Evolutionary conservation across 2,329 filamentous ascomycete species (phyloP).

Genomic region (Cryphonectria carpinicola): DNA sequence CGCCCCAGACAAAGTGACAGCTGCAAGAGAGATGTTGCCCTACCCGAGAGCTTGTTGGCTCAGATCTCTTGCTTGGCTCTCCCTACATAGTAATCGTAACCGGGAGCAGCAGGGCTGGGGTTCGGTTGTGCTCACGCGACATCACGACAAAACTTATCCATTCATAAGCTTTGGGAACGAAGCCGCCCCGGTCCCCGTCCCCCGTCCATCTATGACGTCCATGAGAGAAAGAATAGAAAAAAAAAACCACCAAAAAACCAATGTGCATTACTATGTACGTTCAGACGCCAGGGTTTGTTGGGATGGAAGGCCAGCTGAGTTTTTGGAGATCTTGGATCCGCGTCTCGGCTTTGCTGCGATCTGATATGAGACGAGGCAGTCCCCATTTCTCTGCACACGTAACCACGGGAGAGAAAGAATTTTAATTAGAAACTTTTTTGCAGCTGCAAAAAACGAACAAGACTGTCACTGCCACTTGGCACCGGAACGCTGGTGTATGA

Average conservation of each 20-base stretch:
- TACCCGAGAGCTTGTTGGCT: not conserved
- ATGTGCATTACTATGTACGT: not conserved
- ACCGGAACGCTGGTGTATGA: not conserved
- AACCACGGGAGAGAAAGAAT: not conserved
- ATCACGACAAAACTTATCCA: not conserved
- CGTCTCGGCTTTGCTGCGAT: conserved; percentile 2
- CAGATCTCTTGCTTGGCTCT: not conserved
- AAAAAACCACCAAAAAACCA: too few relatives aligned
- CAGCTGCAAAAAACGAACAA: not conserved
- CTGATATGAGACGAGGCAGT: not conserved
- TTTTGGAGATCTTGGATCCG: conserved; percentile 8
- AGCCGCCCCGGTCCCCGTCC: too few relatives aligned
- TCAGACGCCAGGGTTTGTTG: not conserved
- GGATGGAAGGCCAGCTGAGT: not conserved
- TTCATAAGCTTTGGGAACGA: not conserved
- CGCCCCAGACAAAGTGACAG: not conserved
- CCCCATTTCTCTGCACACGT: not conserved
- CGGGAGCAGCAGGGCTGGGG: not conserved
- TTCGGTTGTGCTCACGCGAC: not conserved
- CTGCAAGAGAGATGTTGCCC: not conserved
- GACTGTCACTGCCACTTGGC: not conserved
- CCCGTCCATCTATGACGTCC: not conserved
- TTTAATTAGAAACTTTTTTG: too few relatives aligned
- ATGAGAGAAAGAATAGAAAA: not conserved
- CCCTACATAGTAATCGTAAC: not conserved